Evolutionary conservation across 306 rosid genomes (phyloP).

Genomic region (Vigna hirtella): DNA sequence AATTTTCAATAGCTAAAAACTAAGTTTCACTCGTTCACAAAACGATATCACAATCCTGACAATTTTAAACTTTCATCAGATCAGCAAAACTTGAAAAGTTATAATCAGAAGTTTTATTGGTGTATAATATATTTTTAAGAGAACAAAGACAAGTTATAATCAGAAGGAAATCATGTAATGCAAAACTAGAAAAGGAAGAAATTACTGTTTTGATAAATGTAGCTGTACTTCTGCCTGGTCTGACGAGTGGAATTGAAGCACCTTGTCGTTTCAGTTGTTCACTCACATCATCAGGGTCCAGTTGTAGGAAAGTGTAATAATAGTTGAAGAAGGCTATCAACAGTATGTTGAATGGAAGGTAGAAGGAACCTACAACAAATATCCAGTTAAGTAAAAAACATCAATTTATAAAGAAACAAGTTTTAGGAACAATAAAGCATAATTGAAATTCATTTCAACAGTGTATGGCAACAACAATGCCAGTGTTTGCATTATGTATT

Average conservation of each 20-base stretch:
- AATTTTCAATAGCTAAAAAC: not conserved
- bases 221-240: conserved; percentile 90
- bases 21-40: not conserved
- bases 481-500: not conserved
- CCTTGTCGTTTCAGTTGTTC: conserved; percentile 98
- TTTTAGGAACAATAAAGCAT: conserved; percentile 17
- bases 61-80: not conserved
- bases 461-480: not conserved
- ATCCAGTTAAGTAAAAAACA: conserved; percentile 41
- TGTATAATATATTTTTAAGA: not conserved
- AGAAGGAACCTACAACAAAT: conserved; percentile 77
- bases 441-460: conserved; percentile 14
- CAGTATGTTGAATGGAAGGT: conserved; percentile 87
- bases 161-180: conserved; percentile 14
- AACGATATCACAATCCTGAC: not conserved
- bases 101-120: not conserved
- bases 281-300: conserved; percentile 95
- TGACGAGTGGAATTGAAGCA: conserved; percentile 95
- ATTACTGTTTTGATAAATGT: conserved; percentile 81
- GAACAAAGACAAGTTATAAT: conserved; percentile 4
- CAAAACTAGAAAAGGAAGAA: conserved; percentile 30
- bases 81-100: conserved; percentile 3
- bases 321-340: conserved; percentile 97
- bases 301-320: conserved; percentile 94
- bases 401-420: conserved; percentile 17